A percentile compares a stretch with the other conserved stretches of the same genome.
These are phyloP conservation scores for Fusarium sarcochroum DNA, from an alignment of 2,329 filamentous ascomycete species.

Conservation along the genomic window DNA sequence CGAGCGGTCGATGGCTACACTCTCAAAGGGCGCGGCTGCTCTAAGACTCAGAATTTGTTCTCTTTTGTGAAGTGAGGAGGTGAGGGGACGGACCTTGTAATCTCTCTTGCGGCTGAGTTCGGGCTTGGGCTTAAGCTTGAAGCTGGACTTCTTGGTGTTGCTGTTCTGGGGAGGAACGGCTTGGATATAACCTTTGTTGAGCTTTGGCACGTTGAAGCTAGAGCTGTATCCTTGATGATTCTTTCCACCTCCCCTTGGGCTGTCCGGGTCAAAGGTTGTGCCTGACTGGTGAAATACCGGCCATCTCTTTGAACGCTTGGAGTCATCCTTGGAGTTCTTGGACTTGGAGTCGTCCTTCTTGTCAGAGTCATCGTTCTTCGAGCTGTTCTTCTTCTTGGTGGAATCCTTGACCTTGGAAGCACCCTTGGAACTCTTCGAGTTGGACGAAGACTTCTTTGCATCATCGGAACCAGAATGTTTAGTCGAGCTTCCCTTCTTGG, in stretches of 20 bases:
- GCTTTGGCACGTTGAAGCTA: slow-evolving; percentile 2
- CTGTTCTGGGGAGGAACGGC: slow-evolving; percentile 7
- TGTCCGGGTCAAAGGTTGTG: slow-evolving; percentile 15
- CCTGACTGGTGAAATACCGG: slow-evolving; percentile 1
- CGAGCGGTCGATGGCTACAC: slow-evolving; percentile 14
- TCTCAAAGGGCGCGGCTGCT: slow-evolving; percentile 22
- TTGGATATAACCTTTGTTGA: slow-evolving; percentile 21
- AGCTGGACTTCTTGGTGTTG: not conserved
- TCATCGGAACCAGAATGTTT: not conserved
- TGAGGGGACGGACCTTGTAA: slow-evolving; percentile 15
- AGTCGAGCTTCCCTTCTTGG: not conserved
- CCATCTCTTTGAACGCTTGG: not conserved
- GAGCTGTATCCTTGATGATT: slow-evolving; percentile 1
- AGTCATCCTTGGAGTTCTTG: not conserved
- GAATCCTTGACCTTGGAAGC: too few species aligned
- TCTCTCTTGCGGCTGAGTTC: not conserved
- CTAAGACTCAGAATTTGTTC: slow-evolving; percentile 18
- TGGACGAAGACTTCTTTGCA: not conserved
- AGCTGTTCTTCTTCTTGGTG: not conserved
- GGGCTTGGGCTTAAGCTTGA: slow-evolving; percentile 10
- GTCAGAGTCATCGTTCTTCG: not conserved
- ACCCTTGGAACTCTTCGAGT: not conserved
- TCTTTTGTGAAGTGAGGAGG: slow-evolving; percentile 7
- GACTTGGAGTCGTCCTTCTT: not conserved
- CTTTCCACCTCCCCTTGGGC: slow-evolving; percentile 22